Evolutionary conservation across 1,284 basidiomycete genomes (phyloP), one percentile per base, ranked within the genome.

Genomic region (Sporisorium graminicola): DNA sequence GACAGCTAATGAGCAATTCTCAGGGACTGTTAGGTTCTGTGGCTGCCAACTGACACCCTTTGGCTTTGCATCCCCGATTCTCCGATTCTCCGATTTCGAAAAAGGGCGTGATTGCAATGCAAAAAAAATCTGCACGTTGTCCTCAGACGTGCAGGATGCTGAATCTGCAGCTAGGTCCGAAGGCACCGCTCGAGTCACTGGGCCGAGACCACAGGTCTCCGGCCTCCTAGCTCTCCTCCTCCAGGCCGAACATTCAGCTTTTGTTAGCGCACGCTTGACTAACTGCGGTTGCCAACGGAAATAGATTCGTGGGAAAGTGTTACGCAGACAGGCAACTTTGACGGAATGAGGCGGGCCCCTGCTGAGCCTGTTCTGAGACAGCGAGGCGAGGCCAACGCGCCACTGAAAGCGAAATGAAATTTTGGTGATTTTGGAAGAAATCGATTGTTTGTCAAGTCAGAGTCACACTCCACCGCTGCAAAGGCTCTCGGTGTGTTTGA

Each of bases 61-160:
- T 37, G 10, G 5, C 3, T 13, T 10, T 3, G 8, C 14, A 13
- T 14, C 3, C 35, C 35, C 47, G 51, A 61, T 61, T 18, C 27
- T 16, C 47, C 51, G 42, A 54, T 54, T 20, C 18, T 5, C n/a
- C 27, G 12, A 31, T 14, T n/a, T 22, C 22, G 16, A 16, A 60
- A 29, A 62, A 62, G 55, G 29, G 55, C 65, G 59, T 68, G 65
- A 68, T 62, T 58, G 59, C 24, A 20, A 61, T 58, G 57, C 57
- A 58, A 58, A 50, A n/a, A n/a, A n/a, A 47, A 46, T 50, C 22
- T 43, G 56, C 49, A 51, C 20, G 31, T 43, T 24, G 46, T 27
- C 26, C 46, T 47, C 46, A 47, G 46, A 58, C 65, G 43, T 68
- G 65, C 65, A 68, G 35, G 1, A 24, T 20, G 20, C 27, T 13